Percentiles rank a stretch among this genome's conserved stretches.
Conservation (phyloP, 129 eudicot genomes). For the Arctium minus region DNA sequence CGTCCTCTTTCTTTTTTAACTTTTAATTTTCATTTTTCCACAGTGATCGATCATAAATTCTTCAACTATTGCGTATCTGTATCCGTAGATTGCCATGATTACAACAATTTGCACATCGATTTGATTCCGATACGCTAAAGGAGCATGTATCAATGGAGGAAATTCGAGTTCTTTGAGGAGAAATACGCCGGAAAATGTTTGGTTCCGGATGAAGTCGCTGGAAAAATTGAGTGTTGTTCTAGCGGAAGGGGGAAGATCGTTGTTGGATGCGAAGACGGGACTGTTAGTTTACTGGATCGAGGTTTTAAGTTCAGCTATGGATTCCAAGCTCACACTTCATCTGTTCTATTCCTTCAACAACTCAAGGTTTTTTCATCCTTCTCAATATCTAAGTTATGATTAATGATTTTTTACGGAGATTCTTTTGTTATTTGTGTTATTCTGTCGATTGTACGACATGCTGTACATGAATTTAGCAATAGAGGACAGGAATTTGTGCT, state of each 20-base stretch:
- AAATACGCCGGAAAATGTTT: conserved; percentile 65
- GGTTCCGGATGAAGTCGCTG: conserved; percentile 62
- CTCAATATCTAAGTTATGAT: not conserved
- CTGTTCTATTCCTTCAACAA: conserved; percentile 81
- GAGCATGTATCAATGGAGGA: conserved; percentile 89
- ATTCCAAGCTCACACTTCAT: conserved; percentile 84
- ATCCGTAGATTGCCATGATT: conserved; percentile 12
- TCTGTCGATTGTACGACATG: not conserved
- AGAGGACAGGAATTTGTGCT: not conserved
- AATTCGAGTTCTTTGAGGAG: conserved; percentile 97
- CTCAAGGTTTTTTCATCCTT: conserved; percentile 60
- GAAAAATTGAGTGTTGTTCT: conserved; percentile 61
- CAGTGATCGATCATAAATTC: conserved; percentile 24
- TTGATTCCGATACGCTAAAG: conserved; percentile 1
- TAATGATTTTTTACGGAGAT: not conserved
- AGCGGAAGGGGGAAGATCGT: conserved; percentile 88
- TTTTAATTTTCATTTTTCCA: not conserved
- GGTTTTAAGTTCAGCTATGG: conserved; percentile 78
- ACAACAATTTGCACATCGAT: not conserved
- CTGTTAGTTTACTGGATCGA: conserved; percentile 75
- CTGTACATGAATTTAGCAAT: not conserved
- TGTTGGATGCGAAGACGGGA: conserved; percentile 69
- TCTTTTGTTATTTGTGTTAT: not conserved
- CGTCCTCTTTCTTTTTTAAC: not conserved
- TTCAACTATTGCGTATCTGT: conserved; percentile 12